A percentile compares a stretch with the other conserved stretches of the same genome.
Evolutionary conservation across 225 moss, liverwort and hornwort genomes (phyloP).

Genomic region (Climacium dendroides): DNA sequence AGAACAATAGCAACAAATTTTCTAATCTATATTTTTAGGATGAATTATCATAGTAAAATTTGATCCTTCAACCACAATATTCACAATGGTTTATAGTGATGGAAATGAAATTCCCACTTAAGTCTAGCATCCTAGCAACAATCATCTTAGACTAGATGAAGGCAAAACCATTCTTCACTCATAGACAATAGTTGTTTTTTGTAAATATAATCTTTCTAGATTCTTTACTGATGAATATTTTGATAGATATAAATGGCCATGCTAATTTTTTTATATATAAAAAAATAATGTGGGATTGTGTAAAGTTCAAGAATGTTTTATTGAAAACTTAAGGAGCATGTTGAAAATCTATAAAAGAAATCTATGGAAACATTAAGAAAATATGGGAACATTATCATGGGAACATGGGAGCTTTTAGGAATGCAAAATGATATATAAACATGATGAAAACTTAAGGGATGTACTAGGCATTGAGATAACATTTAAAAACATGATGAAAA

Average conservation of each 20-base stretch:
- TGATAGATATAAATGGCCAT: background rate
- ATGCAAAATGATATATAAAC: accelerated
- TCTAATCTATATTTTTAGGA: background rate
- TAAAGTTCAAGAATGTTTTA: background rate
- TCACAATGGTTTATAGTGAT: background rate
- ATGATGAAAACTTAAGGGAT: background rate
- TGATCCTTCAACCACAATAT: too few species aligned
- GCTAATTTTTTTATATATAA: too few species aligned
- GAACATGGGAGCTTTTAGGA: too few species aligned
- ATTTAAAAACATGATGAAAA: background rate
- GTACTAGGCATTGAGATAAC: background rate
- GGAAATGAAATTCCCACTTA: background rate
- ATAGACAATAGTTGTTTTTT: background rate
- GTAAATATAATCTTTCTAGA: background rate
- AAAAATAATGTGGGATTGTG: too few species aligned
- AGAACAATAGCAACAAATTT: background rate
- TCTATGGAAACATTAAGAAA: too few species aligned
- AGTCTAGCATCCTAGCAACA: background rate
- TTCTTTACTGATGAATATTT: background rate
- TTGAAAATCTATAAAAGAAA: background rate
- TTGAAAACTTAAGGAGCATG: background rate
- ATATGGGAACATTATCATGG: background rate
- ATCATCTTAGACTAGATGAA: background rate
- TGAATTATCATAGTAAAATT: background rate
- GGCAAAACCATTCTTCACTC: background rate